phyloP scores from a whole-genome alignment of 148 eudicot species.

The Bassia scoparia region DNA sequence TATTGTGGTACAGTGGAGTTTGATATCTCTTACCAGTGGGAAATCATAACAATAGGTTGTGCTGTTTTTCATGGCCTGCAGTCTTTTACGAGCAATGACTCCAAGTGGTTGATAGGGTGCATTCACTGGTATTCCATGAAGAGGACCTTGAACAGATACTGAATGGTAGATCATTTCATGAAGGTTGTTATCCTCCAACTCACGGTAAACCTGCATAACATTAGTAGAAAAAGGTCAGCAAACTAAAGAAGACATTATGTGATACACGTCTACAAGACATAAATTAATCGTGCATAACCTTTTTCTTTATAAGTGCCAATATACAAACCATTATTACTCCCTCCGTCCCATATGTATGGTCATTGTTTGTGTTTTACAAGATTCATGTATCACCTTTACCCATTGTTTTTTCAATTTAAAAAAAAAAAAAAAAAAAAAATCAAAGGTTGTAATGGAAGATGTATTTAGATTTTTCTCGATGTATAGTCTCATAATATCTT shows the following conservation, averaged over 20 bases:
- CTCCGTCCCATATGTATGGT: no score
- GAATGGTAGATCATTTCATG: constrained; percentile 66
- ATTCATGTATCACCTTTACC: no score
- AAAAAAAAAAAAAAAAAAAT: no score
- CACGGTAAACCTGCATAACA: constrained; percentile 66
- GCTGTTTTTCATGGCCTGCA: constrained; percentile 83
- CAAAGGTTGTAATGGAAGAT: no score
- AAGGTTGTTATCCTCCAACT: constrained; percentile 61
- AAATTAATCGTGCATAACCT: no score
- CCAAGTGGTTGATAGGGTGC: constrained; percentile 66
- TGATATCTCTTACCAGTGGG: constrained; percentile 56
- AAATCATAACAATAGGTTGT: constrained; percentile 99
- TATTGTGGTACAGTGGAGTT: not conserved
- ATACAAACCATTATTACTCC: no score
- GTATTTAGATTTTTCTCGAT: no score
- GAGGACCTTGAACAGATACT: constrained; percentile 43
- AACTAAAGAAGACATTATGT: not conserved
- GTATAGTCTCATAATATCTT: no score
- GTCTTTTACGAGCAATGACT: constrained; percentile 73
- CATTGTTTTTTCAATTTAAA: no score
- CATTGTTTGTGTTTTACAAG: no score
- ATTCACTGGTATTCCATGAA: constrained; percentile 71
- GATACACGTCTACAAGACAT: not conserved
- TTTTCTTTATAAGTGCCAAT: not conserved
- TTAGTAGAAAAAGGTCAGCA: constrained; percentile 9